Conservation (phyloP, 140 eudicot genomes). For the Senecio squalidus region DNA sequence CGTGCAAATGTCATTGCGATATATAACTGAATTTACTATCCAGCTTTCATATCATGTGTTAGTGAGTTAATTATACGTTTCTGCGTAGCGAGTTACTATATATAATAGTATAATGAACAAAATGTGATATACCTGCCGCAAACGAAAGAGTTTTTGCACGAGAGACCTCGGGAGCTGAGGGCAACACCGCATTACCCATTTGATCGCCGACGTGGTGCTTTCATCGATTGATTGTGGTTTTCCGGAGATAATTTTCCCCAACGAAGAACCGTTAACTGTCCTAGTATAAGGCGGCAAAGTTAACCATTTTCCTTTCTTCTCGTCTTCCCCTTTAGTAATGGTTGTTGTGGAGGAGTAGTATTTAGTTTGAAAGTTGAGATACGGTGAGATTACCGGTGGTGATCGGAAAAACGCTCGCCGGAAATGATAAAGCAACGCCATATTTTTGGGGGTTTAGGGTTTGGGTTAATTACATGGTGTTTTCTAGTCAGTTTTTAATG, state of each 20-base stretch:
- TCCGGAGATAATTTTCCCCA: constrained; percentile 48
- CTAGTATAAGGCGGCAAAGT: constrained; percentile 64
- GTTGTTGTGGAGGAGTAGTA: constrained; percentile 14
- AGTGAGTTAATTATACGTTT: too few species aligned
- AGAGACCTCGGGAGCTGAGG: constrained; percentile 82
- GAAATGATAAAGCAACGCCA: constrained; percentile 29
- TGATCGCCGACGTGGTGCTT: constrained; percentile 53
- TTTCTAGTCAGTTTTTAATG: too few species aligned
- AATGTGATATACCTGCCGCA: constrained; percentile 63
- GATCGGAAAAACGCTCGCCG: constrained; percentile 38
- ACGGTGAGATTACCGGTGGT: constrained; percentile 3
- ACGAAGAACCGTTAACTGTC: constrained; percentile 41
- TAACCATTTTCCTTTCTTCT: constrained; percentile 51
- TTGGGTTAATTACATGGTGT: too few species aligned
- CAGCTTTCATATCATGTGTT: too few species aligned
- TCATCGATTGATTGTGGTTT: constrained; percentile 7
- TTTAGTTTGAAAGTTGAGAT: constrained; percentile 9
- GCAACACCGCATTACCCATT: constrained; percentile 86
- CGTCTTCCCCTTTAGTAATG: constrained; percentile 10
- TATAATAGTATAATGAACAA: neutral
- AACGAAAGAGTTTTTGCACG: constrained; percentile 85
- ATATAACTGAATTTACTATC: neutral
- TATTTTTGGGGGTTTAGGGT: constrained; percentile 42
- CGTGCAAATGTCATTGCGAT: neutral
- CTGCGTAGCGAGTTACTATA: too few species aligned